Percentiles rank a stretch among this genome's conserved stretches.
Evolutionary conservation across 2,329 filamentous ascomycete genomes (phyloP).

Genomic region (Diaporthe amygdali): DNA sequence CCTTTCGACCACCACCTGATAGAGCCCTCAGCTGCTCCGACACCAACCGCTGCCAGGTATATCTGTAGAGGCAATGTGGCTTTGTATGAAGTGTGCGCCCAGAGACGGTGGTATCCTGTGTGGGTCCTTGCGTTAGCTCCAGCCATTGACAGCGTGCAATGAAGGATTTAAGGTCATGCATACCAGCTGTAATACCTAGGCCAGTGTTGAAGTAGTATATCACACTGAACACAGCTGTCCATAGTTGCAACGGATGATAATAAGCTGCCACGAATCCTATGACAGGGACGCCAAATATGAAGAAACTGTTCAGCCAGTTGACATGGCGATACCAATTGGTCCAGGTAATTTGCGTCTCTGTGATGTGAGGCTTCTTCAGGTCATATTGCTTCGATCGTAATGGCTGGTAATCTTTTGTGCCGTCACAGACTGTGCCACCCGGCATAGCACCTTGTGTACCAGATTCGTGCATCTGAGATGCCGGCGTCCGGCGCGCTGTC

Average conservation of each 20-base stretch:
- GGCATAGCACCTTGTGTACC: background rate
- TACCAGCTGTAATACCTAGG: slow-evolving; percentile 75
- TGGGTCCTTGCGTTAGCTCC: background rate
- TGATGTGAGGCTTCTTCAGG: slow-evolving; percentile 80
- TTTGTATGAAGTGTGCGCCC: slow-evolving; percentile 86
- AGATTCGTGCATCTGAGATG: background rate
- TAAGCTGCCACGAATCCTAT: slow-evolving; percentile 70
- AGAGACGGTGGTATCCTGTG: slow-evolving; percentile 74
- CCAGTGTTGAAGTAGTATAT: slow-evolving; percentile 85
- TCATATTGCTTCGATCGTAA: slow-evolving; percentile 51
- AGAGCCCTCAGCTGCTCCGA: slow-evolving; percentile 84
- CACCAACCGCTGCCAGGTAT: slow-evolving; percentile 81
- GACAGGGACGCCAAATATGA: slow-evolving; percentile 80
- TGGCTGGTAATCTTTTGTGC: slow-evolving; percentile 61
- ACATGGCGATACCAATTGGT: slow-evolving; percentile 91
- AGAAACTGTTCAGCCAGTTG: slow-evolving; percentile 87
- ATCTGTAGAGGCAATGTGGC: slow-evolving; percentile 77
- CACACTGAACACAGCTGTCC: slow-evolving; percentile 76
- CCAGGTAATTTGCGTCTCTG: slow-evolving; percentile 79
- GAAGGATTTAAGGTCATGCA: background rate
- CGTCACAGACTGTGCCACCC: slow-evolving; percentile 41
- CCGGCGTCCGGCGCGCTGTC: background rate
- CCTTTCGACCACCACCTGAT: slow-evolving; percentile 87
- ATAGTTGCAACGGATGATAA: slow-evolving; percentile 75
- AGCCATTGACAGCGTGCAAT: background rate